These are phyloP conservation scores for Salisapilia sapeloensis DNA, from an alignment of 352 stramenopile species.

Conservation along the genomic window DNA sequence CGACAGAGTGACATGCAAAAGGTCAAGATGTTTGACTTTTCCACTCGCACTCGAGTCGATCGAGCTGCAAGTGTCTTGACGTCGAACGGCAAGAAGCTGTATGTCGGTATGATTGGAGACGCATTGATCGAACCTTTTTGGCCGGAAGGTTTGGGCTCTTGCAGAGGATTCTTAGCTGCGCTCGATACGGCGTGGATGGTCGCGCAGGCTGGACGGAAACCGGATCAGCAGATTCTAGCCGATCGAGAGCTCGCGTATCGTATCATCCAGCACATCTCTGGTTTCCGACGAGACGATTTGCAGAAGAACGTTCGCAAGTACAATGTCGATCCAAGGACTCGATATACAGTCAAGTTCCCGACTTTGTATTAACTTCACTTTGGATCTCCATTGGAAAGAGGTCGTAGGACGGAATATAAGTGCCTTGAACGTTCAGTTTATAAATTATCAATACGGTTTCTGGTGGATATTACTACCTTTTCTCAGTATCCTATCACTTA, in stretches of 20 bases:
- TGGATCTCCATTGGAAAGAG: too few species aligned
- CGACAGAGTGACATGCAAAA: slow-evolving; percentile 45
- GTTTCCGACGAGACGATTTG: slow-evolving; percentile 50
- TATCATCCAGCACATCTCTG: slow-evolving; percentile 57
- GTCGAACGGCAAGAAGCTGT: slow-evolving; percentile 55
- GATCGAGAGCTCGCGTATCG: slow-evolving; percentile 65
- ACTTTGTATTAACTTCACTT: slow-evolving; percentile 24
- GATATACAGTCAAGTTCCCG: slow-evolving; percentile 67
- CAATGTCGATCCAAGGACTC: slow-evolving; percentile 49
- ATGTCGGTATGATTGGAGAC: slow-evolving; percentile 62
- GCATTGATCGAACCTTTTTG: slow-evolving; percentile 77
- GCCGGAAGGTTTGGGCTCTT: slow-evolving; percentile 68
- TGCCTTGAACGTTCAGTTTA: too few species aligned
- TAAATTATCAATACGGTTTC: too few species aligned
- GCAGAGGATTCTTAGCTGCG: slow-evolving; percentile 61
- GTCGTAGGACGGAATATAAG: too few species aligned
- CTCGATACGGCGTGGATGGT: slow-evolving; percentile 70
- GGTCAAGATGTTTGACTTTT: slow-evolving; percentile 75
- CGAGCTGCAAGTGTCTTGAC: slow-evolving; percentile 53
- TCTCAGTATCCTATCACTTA: too few species aligned
- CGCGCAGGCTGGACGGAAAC: slow-evolving; percentile 43
- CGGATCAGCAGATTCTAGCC: slow-evolving; percentile 50
- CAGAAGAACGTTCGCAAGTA: slow-evolving; percentile 77
- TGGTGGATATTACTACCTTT: too few species aligned
- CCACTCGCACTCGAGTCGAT: slow-evolving; percentile 47